A percentile compares a stretch with the other conserved stretches of the same genome.
Conservation (phyloP, 352 stramenopile genomes). For the Phytopythium vexans region DNA sequence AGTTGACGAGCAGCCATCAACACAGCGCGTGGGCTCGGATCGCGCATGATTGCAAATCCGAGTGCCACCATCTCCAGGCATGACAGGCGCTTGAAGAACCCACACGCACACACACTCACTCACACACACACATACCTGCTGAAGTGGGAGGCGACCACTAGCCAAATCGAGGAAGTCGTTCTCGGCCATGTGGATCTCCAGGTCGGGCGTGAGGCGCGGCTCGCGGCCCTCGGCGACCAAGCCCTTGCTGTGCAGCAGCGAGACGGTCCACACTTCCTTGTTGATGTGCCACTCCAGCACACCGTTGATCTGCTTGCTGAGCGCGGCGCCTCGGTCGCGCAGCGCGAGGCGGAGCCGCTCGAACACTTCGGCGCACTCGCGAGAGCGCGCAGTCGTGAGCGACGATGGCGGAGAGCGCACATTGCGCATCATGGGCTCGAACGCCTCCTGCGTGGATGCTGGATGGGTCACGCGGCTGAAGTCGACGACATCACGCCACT, state of each 20-base stretch:
- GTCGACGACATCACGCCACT: conserved; percentile 60
- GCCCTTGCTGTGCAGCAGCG: conserved; percentile 48
- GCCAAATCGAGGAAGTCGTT: conserved; percentile 63
- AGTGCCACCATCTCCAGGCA: too few species aligned
- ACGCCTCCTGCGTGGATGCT: conserved; percentile 66
- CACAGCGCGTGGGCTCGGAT: too few species aligned
- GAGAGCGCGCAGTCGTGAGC: conserved; percentile 50
- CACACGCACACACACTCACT: background rate
- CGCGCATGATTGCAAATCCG: too few species aligned
- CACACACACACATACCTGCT: conserved; percentile 31
- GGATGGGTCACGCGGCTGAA: conserved; percentile 70
- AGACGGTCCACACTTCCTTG: conserved; percentile 66
- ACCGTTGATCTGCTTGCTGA: conserved; percentile 59
- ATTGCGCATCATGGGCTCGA: conserved; percentile 77
- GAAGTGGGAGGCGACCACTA: conserved; percentile 48
- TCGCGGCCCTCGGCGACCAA: conserved; percentile 46
- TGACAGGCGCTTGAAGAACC: too few species aligned
- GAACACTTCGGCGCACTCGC: conserved; percentile 58
- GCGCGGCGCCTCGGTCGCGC: conserved; percentile 28
- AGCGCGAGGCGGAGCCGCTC: conserved; percentile 43
- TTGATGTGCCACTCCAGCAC: conserved; percentile 72
- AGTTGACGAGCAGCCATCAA: too few species aligned
- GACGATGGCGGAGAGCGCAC: conserved; percentile 44
- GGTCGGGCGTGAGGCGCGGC: conserved; percentile 39
- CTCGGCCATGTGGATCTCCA: conserved; percentile 66